Evolutionary conservation across 1,284 basidiomycete genomes (phyloP).

Genomic region (Fomitopsis schrenkii): DNA sequence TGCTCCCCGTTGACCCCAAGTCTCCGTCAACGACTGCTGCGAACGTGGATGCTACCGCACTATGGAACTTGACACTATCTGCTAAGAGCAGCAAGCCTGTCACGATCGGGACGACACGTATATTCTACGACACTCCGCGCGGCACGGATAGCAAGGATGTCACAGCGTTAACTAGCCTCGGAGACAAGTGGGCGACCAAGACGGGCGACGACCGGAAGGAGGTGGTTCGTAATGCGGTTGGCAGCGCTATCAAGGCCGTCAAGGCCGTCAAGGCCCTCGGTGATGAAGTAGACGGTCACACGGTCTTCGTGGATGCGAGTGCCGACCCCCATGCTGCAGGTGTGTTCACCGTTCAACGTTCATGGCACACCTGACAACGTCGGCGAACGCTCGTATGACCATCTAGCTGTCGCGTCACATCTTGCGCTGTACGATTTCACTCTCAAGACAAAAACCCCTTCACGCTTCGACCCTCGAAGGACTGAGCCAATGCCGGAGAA

Average conservation of each 20-base stretch:
- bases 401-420: constrained; percentile 71
- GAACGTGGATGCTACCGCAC: constrained; percentile 29
- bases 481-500: constrained; percentile 44
- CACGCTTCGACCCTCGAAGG: constrained; percentile 52
- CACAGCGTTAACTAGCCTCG: constrained; percentile 59
- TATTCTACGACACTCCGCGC: constrained; percentile 54
- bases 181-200: constrained; percentile 52
- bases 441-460: constrained; percentile 67
- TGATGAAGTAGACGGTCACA: constrained; percentile 45
- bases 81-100: constrained; percentile 35
- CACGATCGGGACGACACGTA: constrained; percentile 59
- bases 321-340: constrained; percentile 72
- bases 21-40: constrained; percentile 23
- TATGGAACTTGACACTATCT: constrained; percentile 40
- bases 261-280: constrained; percentile 54
- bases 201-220: constrained; percentile 52
- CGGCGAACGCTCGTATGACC: not conserved
- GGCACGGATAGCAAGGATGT: constrained; percentile 33
- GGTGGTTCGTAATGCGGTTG: constrained; percentile 61
- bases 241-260: constrained; percentile 61
- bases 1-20: constrained; percentile 40
- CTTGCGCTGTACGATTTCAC: constrained; percentile 73
- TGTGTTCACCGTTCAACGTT: constrained; percentile 20
- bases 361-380: not conserved
- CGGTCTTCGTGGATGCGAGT: constrained; percentile 58